Evolutionary conservation across 768 basidiomycete genomes (phyloP).

Genomic region (Floccularia luteovirens): DNA sequence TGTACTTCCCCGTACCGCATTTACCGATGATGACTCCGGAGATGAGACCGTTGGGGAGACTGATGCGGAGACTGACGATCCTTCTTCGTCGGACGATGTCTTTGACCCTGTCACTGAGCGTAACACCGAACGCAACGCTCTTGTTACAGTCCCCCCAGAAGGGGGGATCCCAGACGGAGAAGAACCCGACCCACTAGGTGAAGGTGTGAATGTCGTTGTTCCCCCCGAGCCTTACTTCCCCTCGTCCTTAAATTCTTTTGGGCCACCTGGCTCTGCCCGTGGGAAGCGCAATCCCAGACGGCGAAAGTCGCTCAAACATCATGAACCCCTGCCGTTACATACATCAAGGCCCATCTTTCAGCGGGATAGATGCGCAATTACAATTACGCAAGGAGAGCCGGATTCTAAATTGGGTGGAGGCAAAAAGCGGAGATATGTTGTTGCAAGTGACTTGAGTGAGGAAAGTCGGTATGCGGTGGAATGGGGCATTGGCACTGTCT

Average conservation of each 20-base stretch:
- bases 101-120: constrained; percentile 80
- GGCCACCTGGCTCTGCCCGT: constrained; percentile 18
- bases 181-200: constrained; percentile 80
- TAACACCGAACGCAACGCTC: constrained; percentile 83
- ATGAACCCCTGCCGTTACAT: constrained; percentile 55
- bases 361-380: constrained; percentile 88
- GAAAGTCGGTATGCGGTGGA: constrained; percentile 94
- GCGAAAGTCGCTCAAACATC: constrained; percentile 53
- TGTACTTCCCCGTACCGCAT: constrained; percentile 54
- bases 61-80: constrained; percentile 52
- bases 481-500: constrained; percentile 96
- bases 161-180: constrained; percentile 38
- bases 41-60: constrained; percentile 47
- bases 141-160: constrained; percentile 24
- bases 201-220: constrained; percentile 85
- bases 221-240: constrained; percentile 82
- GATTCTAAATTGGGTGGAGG: constrained; percentile 41
- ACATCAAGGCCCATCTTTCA: constrained; percentile 82
- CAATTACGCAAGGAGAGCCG: constrained; percentile 81
- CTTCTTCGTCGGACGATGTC: constrained; percentile 49
- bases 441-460: constrained; percentile 92
- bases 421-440: constrained; percentile 68
- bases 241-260: constrained; percentile 48
- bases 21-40: constrained; percentile 56
- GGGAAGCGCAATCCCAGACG: constrained; percentile 41